Evolutionary conservation across 345 rosid species (phyloP).

Genomic region (Kernera saxatilis): DNA sequence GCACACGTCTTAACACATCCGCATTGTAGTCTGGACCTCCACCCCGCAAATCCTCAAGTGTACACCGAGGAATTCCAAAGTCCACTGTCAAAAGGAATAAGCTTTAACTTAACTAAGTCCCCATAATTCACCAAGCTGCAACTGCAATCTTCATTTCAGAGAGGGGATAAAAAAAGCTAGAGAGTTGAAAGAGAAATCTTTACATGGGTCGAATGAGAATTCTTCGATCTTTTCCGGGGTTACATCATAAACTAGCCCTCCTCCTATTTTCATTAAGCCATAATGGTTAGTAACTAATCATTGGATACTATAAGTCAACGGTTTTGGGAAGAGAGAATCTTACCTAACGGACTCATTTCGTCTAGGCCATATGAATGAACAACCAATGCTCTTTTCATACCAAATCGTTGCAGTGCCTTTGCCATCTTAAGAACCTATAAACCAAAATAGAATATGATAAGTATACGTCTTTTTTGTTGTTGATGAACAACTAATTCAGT

Average conservation of each 20-base stretch:
- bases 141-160: not conserved
- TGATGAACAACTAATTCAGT: not conserved
- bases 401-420: slow-evolving; percentile 77
- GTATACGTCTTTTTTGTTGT: not conserved
- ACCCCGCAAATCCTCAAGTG: slow-evolving; percentile 64
- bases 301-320: not conserved
- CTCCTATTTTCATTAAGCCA: slow-evolving; percentile 41
- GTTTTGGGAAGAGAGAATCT: not conserved
- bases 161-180: not conserved
- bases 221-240: slow-evolving; percentile 59
- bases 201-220: slow-evolving; percentile 90
- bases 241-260: slow-evolving; percentile 66
- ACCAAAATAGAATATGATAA: not conserved
- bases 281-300: not conserved
- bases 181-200: slow-evolving; percentile 14
- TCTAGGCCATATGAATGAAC: slow-evolving; percentile 95
- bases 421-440: slow-evolving; percentile 89
- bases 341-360: slow-evolving; percentile 96
- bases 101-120: not conserved
- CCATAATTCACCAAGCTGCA: not conserved
- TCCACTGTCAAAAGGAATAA: slow-evolving; percentile 51
- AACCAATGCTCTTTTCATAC: slow-evolving; percentile 88
- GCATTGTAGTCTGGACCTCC: slow-evolving; percentile 82
- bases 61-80: slow-evolving; percentile 86
- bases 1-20: slow-evolving; percentile 49